Base-by-base conservation (phyloP, 345 rosid genomes). In the Eucalyptus decipiens region DNA sequence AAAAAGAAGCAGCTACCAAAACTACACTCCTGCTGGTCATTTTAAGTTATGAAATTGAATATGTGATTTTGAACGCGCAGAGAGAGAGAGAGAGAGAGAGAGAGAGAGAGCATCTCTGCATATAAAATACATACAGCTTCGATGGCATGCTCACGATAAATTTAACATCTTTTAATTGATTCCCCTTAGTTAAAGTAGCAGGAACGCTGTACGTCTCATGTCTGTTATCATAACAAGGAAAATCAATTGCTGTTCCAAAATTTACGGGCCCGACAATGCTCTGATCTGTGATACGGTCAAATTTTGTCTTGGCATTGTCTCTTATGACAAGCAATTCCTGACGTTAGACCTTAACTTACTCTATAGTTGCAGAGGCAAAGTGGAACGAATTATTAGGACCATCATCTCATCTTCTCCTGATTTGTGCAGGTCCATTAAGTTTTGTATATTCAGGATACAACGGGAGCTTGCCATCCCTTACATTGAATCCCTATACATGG, bases 381-480 rank as follows among this genome's bases (percentile, higher is more conserved):
- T 76, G 9, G 85, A 40, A 76, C 14, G 85, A 37, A 11, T 37
- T 76, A 76, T 76, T 76, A 24, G 30, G 26, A 18, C 26, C 42
- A 7, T 51, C 47, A 40, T 76, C 85, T 76, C 47, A 40, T 76
- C 30, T 76, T 87, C 32, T 54, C 34, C 19, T 54, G 69, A 40
- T 76, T 23, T 21, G 47, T 86, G 58, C 72, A 88, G 91, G 91
- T 60, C 91, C 91, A 14, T 45, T 90, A 34, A 32, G 26, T 34
- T 88, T 88, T 86, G 19, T 37, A 4, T 69, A n/a, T 40, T 8
- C 52, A 23, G 87, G 40, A 21, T 90, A 48, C 89, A 88, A 62
- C 45, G 91, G 89, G 42, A 62, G 88, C 86, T 90, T 90, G 51
- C 91, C 91, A 30, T 52, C 80, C 43, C 88, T 90, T 37, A 50